A percentile compares a stretch with the other conserved stretches of the same genome.
Conservation (phyloP, 352 stramenopile genomes). For the Pilasporangium apinafurcum region DNA sequence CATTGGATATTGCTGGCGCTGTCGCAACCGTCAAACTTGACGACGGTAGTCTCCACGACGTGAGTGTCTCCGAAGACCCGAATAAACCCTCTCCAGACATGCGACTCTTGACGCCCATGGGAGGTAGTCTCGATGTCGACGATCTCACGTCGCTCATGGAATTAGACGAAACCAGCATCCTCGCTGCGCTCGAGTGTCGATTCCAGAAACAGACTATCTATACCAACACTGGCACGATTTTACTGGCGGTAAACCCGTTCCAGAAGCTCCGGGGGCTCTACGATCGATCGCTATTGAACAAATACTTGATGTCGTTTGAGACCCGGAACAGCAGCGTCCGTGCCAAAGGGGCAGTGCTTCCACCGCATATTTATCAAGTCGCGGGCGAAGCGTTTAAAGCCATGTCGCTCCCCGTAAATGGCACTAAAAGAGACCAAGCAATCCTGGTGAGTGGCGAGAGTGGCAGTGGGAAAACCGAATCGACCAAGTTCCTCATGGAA, state of each 20-base stretch:
- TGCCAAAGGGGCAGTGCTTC: conserved; percentile 21
- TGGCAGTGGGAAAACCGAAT: conserved; percentile 86
- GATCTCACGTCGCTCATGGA: conserved; percentile 82
- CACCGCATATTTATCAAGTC: conserved; percentile 83
- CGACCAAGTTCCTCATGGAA: conserved; percentile 87
- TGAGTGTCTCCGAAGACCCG: conserved; percentile 34
- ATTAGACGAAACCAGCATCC: conserved; percentile 60
- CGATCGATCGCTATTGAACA: conserved; percentile 34
- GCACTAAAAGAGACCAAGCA: conserved; percentile 63
- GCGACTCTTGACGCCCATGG: conserved; percentile 9
- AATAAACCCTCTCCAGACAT: conserved; percentile 14
- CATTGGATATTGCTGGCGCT: conserved; percentile 38
- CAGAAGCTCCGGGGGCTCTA: conserved; percentile 66
- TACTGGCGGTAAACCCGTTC: conserved; percentile 84
- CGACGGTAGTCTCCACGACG: conserved; percentile 41
- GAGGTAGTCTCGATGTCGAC: conserved; percentile 43
- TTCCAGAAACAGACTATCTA: conserved; percentile 79
- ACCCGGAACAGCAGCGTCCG: conserved; percentile 19
- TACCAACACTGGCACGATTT: conserved; percentile 76
- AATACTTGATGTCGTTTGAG: conserved; percentile 67
- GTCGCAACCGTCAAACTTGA: conserved; percentile 64
- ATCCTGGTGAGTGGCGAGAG: conserved; percentile 85
- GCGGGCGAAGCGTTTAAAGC: conserved; percentile 74
- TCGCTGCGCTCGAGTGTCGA: conserved; percentile 59
- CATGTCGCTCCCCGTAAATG: conserved; percentile 63